Evolutionary conservation across 192 early-diverging fungal species (phyloP), one percentile per base, ranked within the genome.

Genomic region (Radiomyces spectabilis): DNA sequence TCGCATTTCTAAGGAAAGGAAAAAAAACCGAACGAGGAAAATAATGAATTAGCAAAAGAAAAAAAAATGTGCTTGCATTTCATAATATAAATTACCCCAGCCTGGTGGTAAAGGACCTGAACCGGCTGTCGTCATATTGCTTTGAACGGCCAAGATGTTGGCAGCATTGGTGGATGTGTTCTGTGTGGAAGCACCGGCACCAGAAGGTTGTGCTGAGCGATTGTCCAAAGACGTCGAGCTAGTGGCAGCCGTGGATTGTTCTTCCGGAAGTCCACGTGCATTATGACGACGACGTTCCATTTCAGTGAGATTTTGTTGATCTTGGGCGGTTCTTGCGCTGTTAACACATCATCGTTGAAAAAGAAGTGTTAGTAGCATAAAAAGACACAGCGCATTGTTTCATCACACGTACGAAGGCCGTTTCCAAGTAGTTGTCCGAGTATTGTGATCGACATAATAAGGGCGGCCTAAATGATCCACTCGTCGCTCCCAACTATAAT

Each of bases 361-460:
- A 32, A 42, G 3, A 15, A 25, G n/a, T 34, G 41, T 5, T 37
- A 33, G 10, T 7, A 35, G 16, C 29, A 22, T n/a, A 37, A 40
- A 39, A 18, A 18, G 4, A 31, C 13, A 13, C 12, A 24, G 12
- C 0, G 13, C 16, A 21, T 3, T 13, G 45, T 27, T 6, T 10
- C 24, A 62, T 1, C 27, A 15, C 9, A 32, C 58, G 44, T 68
- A 60, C 61, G 65, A 65, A 22, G 80, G 80, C 46, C 73, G 71
- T 49, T 82, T 84, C 96, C 96, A 99, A 12, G 96, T 97, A 6
- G 96, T 99, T 12, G 85, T 86, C 31, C 94, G 82, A n/a, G 81
- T 86, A 69, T 91, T 97, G 67, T 99, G 96, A 72, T 99, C 94
- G 18, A 99, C 94, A 73, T 94, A 99, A 79, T 99, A 99, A 4